Conservation (phyloP, 306 rosid genomes). For the Biancaea sappan region DNA sequence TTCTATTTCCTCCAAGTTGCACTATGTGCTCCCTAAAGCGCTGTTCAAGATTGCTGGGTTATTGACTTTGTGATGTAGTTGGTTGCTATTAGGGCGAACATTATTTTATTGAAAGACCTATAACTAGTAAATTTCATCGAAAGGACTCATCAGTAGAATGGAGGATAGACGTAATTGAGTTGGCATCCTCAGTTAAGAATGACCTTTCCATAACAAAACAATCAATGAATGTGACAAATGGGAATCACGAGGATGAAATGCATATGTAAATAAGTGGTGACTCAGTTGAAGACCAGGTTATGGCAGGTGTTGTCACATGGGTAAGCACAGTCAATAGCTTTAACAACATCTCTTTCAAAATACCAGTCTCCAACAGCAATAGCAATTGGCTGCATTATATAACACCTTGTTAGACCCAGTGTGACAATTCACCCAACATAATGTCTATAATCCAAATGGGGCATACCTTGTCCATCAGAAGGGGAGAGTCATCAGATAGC, state of each 20-base stretch:
- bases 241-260: conserved; percentile 22
- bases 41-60: not conserved
- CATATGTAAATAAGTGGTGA: not conserved
- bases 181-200: not conserved
- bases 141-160: not conserved
- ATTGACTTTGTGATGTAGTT: no score
- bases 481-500: conserved; percentile 85
- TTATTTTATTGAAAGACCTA: not conserved
- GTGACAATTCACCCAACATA: conserved; percentile 5
- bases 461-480: conserved; percentile 62
- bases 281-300: conserved; percentile 77
- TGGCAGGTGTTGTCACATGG: conserved; percentile 95
- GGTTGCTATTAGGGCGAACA: not conserved
- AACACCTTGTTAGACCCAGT: not conserved
- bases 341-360: conserved; percentile 62
- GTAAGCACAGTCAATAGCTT: conserved; percentile 84
- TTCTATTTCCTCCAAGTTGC: not conserved
- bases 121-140: not conserved
- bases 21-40: no score
- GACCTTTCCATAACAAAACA: conserved; percentile 24
- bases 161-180: not conserved
- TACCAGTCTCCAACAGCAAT: conserved; percentile 90
- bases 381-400: conserved; percentile 70
- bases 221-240: conserved; percentile 37
- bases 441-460: conserved; percentile 8